Conservation (phyloP, 805 yeast species). For the Kazachstania viticola region DNA sequence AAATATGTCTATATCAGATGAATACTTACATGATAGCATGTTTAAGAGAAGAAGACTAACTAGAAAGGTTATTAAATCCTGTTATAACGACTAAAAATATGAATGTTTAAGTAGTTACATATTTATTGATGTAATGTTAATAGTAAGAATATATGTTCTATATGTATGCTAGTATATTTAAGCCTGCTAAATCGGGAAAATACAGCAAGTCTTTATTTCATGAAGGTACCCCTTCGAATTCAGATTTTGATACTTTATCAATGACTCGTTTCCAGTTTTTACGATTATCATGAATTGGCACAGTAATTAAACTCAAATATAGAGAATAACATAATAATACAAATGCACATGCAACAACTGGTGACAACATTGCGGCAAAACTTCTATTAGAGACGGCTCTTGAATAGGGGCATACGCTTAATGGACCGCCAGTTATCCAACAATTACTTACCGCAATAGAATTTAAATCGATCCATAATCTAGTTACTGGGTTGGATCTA, state of each 20-base stretch:
- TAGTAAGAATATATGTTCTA: not conserved
- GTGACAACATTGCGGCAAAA: conserved; percentile 53
- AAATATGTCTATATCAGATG: conserved; percentile 31
- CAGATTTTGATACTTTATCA: conserved; percentile 46
- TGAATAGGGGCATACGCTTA: conserved; percentile 69
- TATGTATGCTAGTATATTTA: not conserved
- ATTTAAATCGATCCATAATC: conserved; percentile 69
- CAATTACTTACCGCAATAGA: conserved; percentile 64
- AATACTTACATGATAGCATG: conserved; percentile 36
- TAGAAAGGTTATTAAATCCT: conserved; percentile 37
- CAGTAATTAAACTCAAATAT: conserved; percentile 42
- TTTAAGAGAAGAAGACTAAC: conserved; percentile 49
- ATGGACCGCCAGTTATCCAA: conserved; percentile 78
- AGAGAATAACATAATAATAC: conserved; percentile 41
- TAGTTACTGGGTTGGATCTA: conserved; percentile 1
- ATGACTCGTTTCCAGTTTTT: conserved; percentile 50
- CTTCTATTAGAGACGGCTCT: conserved; percentile 40
- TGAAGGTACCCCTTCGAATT: conserved; percentile 82
- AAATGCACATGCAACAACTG: conserved; percentile 50
- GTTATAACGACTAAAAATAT: not conserved
- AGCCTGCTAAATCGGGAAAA: not conserved
- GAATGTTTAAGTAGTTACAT: not conserved
- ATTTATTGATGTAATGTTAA: not conserved
- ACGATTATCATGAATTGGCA: conserved; percentile 63
- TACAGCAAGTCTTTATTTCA: conserved; percentile 21